phyloP scores from a whole-genome alignment of 2,329 filamentous ascomycete genomes.

The Ascochyta viciae-villosae region DNA sequence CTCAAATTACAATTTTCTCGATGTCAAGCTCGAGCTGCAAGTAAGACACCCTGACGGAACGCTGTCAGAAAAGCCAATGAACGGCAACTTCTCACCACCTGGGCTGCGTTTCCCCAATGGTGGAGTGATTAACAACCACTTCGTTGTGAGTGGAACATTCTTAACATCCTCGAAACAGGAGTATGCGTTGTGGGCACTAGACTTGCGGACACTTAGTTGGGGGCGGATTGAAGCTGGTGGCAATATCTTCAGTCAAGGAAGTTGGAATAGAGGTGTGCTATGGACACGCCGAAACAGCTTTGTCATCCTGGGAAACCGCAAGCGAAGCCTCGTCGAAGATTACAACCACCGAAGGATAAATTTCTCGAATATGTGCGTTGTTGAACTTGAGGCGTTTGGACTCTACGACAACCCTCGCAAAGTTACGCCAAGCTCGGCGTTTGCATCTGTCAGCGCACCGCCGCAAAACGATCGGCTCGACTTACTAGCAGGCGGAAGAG shows the following conservation, averaged over 20 bases:
- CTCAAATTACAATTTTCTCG: constrained; percentile 98
- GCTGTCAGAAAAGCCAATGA: constrained; percentile 87
- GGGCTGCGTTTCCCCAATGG: constrained; percentile 95
- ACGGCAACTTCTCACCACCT: constrained; percentile 83
- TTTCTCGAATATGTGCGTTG: constrained; percentile 95
- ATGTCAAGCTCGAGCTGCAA: constrained; percentile 95
- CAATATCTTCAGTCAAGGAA: constrained; percentile 93
- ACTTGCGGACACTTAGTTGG: constrained; percentile 88
- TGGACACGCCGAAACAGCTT: constrained; percentile 96
- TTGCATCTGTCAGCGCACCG: constrained; percentile 81
- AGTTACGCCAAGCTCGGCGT: constrained; percentile 78
- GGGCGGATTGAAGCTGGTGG: constrained; percentile 92
- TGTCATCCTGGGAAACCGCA: constrained; percentile 92
- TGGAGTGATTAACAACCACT: constrained; percentile 92
- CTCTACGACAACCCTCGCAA: constrained; percentile 94
- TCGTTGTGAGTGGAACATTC: constrained; percentile 97
- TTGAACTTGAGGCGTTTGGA: constrained; percentile 95
- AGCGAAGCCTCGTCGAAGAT: constrained; percentile 92
- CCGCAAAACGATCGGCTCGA: constrained; percentile 60
- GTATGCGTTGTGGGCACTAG: constrained; percentile 94
- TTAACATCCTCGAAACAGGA: constrained; percentile 98
- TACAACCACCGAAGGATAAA: constrained; percentile 98
- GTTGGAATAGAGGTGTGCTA: constrained; percentile 94
- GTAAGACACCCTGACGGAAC: constrained; percentile 84
- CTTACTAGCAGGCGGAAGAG: constrained; percentile 74